Conservation (phyloP, 1,284 basidiomycete genomes). For the Porogramme epimiltina region DNA sequence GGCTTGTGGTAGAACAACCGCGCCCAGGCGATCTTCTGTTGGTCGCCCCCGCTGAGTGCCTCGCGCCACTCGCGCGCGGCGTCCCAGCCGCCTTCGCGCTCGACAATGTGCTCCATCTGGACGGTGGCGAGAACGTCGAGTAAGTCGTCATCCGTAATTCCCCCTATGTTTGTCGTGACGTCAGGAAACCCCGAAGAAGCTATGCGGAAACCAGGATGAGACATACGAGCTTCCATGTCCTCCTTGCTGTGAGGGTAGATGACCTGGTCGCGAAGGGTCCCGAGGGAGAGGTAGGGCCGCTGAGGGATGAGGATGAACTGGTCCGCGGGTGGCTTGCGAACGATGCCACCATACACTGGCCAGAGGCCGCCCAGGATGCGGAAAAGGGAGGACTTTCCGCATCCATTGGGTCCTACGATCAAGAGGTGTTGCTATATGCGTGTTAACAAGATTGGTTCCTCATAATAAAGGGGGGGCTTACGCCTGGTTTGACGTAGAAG, state of each 20-base stretch:
- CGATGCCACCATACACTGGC: constrained; percentile 94
- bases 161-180: constrained; percentile 41
- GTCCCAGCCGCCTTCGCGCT: constrained; percentile 97
- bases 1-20: constrained; percentile 95
- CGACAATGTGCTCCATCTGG: constrained; percentile 87
- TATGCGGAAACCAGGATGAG: constrained; percentile 16
- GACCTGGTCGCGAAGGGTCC: constrained; percentile 92
- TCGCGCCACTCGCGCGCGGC: constrained; percentile 90
- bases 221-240: constrained; percentile 75
- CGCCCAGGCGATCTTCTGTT: constrained; percentile 96
- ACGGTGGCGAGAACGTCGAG: constrained; percentile 76
- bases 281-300: constrained; percentile 90
- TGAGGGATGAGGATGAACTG: constrained; percentile 97
- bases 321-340: constrained; percentile 89
- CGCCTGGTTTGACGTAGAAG: constrained; percentile 90
- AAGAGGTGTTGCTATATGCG: constrained; percentile 77
- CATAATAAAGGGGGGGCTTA: constrained; percentile 43
- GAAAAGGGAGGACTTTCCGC: constrained; percentile 91
- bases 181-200: neutral
- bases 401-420: constrained; percentile 92
- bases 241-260: constrained; percentile 84
- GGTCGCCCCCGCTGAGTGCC: constrained; percentile 85
- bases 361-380: constrained; percentile 95
- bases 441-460: neutral
- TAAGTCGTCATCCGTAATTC: constrained; percentile 79